These are phyloP conservation scores for Hyphopichia burtonii DNA, from an alignment of 1,139 yeast genomes.

Conservation along the genomic window DNA sequence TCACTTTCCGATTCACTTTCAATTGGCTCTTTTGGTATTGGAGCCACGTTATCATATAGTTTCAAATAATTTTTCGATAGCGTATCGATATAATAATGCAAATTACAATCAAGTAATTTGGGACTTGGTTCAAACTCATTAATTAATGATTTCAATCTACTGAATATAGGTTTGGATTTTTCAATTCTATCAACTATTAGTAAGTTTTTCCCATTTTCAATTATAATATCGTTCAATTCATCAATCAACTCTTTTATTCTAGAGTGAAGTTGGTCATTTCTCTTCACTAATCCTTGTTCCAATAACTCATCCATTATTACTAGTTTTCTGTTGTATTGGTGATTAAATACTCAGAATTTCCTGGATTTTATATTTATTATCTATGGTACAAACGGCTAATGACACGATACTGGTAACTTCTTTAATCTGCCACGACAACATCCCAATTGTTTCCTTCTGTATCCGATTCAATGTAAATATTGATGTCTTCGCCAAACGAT, in stretches of 20 bases:
- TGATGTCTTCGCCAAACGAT: too few species aligned
- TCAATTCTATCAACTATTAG: slow-evolving; percentile 1
- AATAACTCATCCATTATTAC: slow-evolving; percentile 20
- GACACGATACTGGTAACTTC: too few species aligned
- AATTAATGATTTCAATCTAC: slow-evolving; percentile 12
- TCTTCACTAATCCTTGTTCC: slow-evolving; percentile 16
- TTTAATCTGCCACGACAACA: too few species aligned
- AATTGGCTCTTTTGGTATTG: not conserved
- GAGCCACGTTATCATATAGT: slow-evolving; percentile 1
- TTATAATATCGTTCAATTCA: slow-evolving; percentile 7
- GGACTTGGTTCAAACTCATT: slow-evolving; percentile 59
- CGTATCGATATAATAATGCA: slow-evolving; percentile 29
- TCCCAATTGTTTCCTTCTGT: too few species aligned
- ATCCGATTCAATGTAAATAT: too few species aligned
- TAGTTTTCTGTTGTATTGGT: too few species aligned
- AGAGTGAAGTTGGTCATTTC: slow-evolving; percentile 16
- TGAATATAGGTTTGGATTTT: slow-evolving; percentile 2
- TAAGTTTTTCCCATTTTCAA: slow-evolving; percentile 2
- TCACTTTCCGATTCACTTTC: not conserved
- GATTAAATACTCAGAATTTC: too few species aligned
- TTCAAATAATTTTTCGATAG: slow-evolving; percentile 29
- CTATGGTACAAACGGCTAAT: too few species aligned
- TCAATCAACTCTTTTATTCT: slow-evolving; percentile 8
- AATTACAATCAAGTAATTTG: slow-evolving; percentile 43
- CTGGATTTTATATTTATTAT: too few species aligned